Conservation (phyloP, 371 early-diverging fungal species). For the Rhizopus arrhizus region DNA sequence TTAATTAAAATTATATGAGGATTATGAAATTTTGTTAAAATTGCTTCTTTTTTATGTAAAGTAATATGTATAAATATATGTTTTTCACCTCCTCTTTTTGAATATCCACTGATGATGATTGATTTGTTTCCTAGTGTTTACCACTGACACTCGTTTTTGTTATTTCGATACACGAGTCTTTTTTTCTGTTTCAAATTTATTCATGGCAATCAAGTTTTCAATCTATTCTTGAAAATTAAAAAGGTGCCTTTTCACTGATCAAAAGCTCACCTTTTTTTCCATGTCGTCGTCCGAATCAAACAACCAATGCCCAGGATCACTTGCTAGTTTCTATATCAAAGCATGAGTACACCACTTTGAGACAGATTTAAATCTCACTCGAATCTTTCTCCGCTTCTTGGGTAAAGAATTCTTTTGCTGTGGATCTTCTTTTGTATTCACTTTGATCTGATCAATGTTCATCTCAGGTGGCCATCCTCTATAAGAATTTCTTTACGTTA, state of each 20-base stretch:
- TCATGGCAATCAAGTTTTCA: no score
- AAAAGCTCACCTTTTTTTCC: neutral
- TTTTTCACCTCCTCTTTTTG: neutral
- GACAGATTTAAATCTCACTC: neutral
- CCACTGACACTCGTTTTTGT: no score
- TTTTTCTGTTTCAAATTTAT: no score
- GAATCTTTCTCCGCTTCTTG: neutral
- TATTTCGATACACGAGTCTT: no score
- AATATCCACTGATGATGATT: no score
- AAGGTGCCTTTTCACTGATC: neutral
- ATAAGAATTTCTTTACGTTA: no score
- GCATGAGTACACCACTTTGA: neutral
- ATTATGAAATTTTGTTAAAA: neutral
- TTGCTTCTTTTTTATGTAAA: neutral
- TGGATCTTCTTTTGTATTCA: no score
- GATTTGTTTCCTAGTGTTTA: no score
- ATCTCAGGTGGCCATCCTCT: no score
- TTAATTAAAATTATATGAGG: neutral
- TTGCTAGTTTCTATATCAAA: neutral
- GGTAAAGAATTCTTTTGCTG: no score
- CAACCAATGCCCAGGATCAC: neutral
- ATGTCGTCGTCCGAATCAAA: conserved; percentile 3
- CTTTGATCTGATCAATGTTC: no score
- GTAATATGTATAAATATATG: neutral
- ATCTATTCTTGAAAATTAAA: no score